Conservation (phyloP, 805 yeast species). For the Scheffersomyces lignosus region DNA sequence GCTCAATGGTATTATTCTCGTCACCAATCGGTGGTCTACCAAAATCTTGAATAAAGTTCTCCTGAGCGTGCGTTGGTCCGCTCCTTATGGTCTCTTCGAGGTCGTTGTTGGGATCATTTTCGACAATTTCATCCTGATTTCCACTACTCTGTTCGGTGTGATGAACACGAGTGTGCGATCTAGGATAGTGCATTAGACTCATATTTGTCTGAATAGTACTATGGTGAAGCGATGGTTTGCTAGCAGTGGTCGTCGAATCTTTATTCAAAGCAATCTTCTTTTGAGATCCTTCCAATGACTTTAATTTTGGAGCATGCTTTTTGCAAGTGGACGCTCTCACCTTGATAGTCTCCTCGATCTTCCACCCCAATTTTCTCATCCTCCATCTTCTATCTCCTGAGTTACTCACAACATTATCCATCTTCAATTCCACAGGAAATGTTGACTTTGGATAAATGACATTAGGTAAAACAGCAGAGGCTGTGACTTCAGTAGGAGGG, state of each 20-base stretch:
- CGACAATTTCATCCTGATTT: conserved; percentile 11
- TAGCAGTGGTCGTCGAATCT: conserved; percentile 8
- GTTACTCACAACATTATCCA: conserved; percentile 64
- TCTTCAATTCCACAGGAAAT: conserved; percentile 77
- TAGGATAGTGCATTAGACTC: conserved; percentile 9
- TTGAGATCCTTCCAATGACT: conserved; percentile 40
- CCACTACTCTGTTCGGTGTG: conserved; percentile 10
- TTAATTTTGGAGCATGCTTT: conserved; percentile 53
- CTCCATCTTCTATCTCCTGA: conserved; percentile 76
- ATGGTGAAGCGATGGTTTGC: conserved; percentile 18
- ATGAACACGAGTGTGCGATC: conserved; percentile 3
- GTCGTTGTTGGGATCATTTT: conserved; percentile 15
- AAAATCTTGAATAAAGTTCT: conserved; percentile 29
- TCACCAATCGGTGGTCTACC: too few relatives aligned
- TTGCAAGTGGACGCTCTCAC: conserved; percentile 60
- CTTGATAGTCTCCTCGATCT: conserved; percentile 79
- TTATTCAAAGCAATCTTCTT: conserved; percentile 13
- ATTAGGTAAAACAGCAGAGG: conserved; percentile 83
- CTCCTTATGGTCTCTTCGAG: conserved; percentile 8
- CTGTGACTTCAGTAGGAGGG: conserved; percentile 92
- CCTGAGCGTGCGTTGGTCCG: conserved; percentile 23
- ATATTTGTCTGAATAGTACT: conserved; percentile 28
- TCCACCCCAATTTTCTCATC: conserved; percentile 86
- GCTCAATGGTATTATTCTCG: not conserved
- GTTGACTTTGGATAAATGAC: conserved; percentile 86